Base-by-base conservation (phyloP, 1,284 basidiomycete genomes). In the Apiotrichum siamense region DNA sequence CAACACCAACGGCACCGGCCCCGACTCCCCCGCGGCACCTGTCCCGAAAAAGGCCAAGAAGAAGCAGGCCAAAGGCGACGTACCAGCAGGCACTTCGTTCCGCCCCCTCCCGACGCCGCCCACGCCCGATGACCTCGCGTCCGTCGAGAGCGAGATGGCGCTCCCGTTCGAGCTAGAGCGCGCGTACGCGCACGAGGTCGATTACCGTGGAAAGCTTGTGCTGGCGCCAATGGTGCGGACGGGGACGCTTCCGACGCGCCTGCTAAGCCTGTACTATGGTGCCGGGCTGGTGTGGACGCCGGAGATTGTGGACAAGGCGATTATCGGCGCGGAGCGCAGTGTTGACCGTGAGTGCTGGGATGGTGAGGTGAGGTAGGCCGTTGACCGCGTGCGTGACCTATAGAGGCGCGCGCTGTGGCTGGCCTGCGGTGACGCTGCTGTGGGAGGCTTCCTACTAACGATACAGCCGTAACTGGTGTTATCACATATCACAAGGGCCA, bases 271-370 rank as follows among this genome's bases (percentile, higher is more conserved):
- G 38, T 91, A 94, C 63, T 87, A 97, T 66, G 94, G 94, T 2
- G 94, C 94, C 3, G 84, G 85, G 15, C 79, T 98, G 5, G 94
- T 99, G 1, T 99, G 96, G 96, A 86, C 88, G 11, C 96, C 94
- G 0, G 96, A 98, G 69, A 87, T 91, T 40, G 87, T 99, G 7
- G 96, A 99, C 75, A 90, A 88, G 72, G 96, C 96, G 13, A 92
- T 99, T 52, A 79, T 98, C 40, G 88, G 93, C 50, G 77, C 87
- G 0, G 80, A 84, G 59, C 80, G 94, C 49, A 81, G 78, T 21
- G 89, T 97, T 13, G 84, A 97, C 77, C 82, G 91, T 88, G 65
- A 67, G 87, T 79, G 44, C 54, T 40, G 23, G 20, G 11, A n/a
- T 9, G 7, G 20, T 9, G 42, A 13, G n/a, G 20, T 17, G 15